Evolutionary conservation across 106 monocot genomes (phyloP), one percentile per base, ranked within the genome.

Genomic region (Allium sativum): DNA sequence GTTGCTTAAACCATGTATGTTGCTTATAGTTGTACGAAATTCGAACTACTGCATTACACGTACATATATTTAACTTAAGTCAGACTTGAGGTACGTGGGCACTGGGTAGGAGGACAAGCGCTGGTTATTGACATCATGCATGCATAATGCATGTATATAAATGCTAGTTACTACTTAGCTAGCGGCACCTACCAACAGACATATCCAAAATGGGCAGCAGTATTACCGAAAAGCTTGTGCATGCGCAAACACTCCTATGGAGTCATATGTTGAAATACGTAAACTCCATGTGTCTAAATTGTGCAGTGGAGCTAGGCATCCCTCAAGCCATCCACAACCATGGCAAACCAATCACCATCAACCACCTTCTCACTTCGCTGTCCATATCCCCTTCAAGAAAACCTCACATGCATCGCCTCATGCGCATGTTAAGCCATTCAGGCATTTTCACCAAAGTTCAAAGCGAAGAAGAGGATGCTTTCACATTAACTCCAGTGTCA

Each of bases 291-390:
- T 64, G 52, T 48, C 58, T 76, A 20, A 64, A 65, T 16, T 69
- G 64, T 45, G 76, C 70, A 4, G 59, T 76, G 14, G 65, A 76
- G 58, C 69, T 76, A 50, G 21, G 44, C 48, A 64, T 76, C 43
- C 58, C 76, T 8, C 52, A 76, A 7, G 65, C 65, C 44, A 65
- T 70, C 41, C 52, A 52, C 40, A 18, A 3, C 52, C 64, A 70
- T 19, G 76, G 64, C 41, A 43, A 15, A 14, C 64, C 58, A 7
- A 17, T 59, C n/a, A 45, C 76, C 12, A 10, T 76, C 58, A 16
- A 69, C 21, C 19, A 59, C 10, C 76, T 76, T 12, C 40, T 19
- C 9, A 7, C 57, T 5, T 14, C 19, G 7, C 13, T 65, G 40
- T 50, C 70, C 42, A 53, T 70, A 18, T 59, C 76, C 7, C 13